Evolutionary conservation across 2,329 filamentous ascomycete species (phyloP).

Genomic region (Ilyonectria destructans): DNA sequence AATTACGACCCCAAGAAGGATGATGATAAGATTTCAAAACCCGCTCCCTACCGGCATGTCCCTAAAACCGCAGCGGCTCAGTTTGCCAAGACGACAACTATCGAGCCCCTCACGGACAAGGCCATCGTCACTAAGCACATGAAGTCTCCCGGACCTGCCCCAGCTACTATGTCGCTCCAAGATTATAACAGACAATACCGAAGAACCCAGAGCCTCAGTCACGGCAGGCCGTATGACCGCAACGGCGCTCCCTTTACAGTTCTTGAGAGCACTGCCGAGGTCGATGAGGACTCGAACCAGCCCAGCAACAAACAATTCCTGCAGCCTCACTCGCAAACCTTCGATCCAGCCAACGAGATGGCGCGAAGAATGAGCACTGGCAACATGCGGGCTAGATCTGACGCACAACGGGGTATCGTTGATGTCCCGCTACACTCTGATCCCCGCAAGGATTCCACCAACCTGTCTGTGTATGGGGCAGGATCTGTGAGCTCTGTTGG

Average conservation of each 20-base stretch:
- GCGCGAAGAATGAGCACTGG: conserved; percentile 59
- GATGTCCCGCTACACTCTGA: conserved; percentile 21
- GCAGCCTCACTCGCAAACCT: conserved; percentile 37
- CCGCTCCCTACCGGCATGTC: conserved; percentile 63
- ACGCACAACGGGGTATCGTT: conserved; percentile 21
- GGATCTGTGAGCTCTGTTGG: conserved; percentile 41
- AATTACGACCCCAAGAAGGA: conserved; percentile 45
- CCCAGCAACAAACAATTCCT: conserved; percentile 53
- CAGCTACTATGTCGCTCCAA: conserved; percentile 50
- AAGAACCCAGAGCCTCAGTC: conserved; percentile 56
- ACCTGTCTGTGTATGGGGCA: conserved; percentile 23
- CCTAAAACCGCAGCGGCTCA: conserved; percentile 70
- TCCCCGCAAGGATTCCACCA: conserved; percentile 36
- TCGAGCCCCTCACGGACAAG: conserved; percentile 54
- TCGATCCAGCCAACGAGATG: conserved; percentile 28
- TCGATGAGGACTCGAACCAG: conserved; percentile 44
- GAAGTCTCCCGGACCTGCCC: conserved; percentile 35
- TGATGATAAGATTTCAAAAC: conserved; percentile 33
- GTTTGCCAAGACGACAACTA: conserved; percentile 69
- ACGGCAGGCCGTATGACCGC: conserved; percentile 53
- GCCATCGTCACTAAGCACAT: conserved; percentile 62
- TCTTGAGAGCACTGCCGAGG: conserved; percentile 57
- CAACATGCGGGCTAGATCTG: conserved; percentile 47
- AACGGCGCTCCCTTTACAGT: conserved; percentile 57
- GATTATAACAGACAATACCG: conserved; percentile 57